Evolutionary conservation across 805 yeast genomes (phyloP).

Genomic region (Spathaspora girioi): DNA sequence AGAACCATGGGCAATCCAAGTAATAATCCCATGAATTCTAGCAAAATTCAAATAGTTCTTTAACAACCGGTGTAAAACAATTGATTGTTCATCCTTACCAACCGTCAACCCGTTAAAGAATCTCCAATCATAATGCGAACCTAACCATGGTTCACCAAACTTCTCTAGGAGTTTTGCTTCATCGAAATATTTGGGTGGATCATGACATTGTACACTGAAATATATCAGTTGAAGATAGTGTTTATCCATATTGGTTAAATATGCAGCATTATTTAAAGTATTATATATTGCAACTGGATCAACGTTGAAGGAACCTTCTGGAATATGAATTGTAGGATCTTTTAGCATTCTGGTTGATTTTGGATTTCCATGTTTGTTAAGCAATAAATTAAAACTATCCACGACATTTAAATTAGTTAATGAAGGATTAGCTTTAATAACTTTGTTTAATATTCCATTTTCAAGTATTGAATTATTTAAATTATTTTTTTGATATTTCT

Average conservation of each 20-base stretch:
- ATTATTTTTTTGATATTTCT: conserved; percentile 11
- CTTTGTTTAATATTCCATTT: conserved; percentile 17
- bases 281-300: conserved; percentile 14
- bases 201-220: conserved; percentile 10
- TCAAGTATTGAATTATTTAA: conserved; percentile 16
- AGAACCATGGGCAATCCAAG: conserved; percentile 69
- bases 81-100: conserved; percentile 30
- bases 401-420: conserved; percentile 5
- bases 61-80: conserved; percentile 45
- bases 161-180: conserved; percentile 20
- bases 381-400: conserved; percentile 12
- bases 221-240: conserved; percentile 16
- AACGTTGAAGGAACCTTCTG: conserved; percentile 20
- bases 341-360: background rate
- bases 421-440: background rate
- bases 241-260: conserved; percentile 9
- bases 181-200: conserved; percentile 27
- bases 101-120: conserved; percentile 27
- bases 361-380: conserved; percentile 8
- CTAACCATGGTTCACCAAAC: conserved; percentile 15
- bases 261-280: conserved; percentile 6
- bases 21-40: conserved; percentile 39
- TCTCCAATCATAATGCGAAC: conserved; percentile 40
- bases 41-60: conserved; percentile 52
- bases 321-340: conserved; percentile 12